Percentiles rank a stretch among this genome's conserved stretches.
Conservation (phyloP, 1,139 yeast genomes). For the Yamadazyma friedrichii region DNA sequence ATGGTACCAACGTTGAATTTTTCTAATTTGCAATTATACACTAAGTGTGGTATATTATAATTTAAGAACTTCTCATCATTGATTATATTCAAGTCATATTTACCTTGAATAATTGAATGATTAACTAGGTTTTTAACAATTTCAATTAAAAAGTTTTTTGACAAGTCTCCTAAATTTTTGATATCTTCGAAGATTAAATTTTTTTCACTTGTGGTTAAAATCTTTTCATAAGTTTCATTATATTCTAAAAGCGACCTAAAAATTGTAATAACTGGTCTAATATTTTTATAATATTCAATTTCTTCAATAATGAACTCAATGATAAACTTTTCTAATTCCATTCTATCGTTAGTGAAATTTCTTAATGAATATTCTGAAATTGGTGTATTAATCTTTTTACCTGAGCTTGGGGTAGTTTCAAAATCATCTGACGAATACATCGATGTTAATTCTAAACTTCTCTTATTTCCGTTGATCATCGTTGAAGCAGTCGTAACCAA, state of each 20-base stretch:
- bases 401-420: background rate
- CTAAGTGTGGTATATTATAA: slow-evolving; percentile 17
- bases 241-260: slow-evolving; percentile 13
- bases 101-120: background rate
- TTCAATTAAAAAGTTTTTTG: slow-evolving; percentile 8
- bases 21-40: slow-evolving; percentile 16
- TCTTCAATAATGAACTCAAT: slow-evolving; percentile 16
- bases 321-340: slow-evolving; percentile 2
- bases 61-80: slow-evolving; percentile 9
- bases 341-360: background rate
- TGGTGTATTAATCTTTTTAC: slow-evolving; percentile 17
- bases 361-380: slow-evolving; percentile 6
- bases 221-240: slow-evolving; percentile 9
- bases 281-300: slow-evolving; percentile 12
- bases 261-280: slow-evolving; percentile 11
- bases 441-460: slow-evolving; percentile 6
- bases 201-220: slow-evolving; percentile 16
- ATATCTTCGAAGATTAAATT: slow-evolving; percentile 17
- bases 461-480: slow-evolving; percentile 5
- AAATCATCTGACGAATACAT: background rate
- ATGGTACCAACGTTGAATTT: slow-evolving; percentile 19
- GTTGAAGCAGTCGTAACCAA: too few relatives aligned
- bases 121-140: slow-evolving; percentile 1
- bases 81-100: background rate
- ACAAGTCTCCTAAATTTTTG: slow-evolving; percentile 8